A percentile compares a stretch with the other conserved stretches of the same genome.
Evolutionary conservation across 352 stramenopile species (phyloP).

Genomic region (Synura sp.): DNA sequence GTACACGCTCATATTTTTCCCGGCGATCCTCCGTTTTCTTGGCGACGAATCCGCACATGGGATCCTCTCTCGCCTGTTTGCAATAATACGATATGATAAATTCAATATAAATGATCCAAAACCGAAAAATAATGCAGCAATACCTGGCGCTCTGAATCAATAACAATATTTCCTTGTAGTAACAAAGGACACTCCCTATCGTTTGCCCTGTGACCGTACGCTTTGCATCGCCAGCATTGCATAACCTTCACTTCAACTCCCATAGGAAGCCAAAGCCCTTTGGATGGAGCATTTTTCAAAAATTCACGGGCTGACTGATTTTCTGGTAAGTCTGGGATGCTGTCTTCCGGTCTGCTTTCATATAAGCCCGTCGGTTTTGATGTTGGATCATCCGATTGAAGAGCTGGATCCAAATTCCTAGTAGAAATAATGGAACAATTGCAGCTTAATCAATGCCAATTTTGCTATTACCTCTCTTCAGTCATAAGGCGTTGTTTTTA

Average conservation of each 20-base stretch:
- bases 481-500: no score
- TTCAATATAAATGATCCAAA: not conserved
- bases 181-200: conserved; percentile 45
- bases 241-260: conserved; percentile 48
- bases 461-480: no score
- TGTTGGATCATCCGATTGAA: no score
- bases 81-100: not conserved
- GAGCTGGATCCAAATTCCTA: no score
- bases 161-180: conserved; percentile 35
- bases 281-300: conserved; percentile 43
- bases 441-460: no score
- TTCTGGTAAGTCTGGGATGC: conserved; percentile 46
- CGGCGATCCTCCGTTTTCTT: not conserved
- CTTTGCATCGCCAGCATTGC: conserved; percentile 47
- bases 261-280: conserved; percentile 46
- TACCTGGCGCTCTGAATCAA: conserved; percentile 43
- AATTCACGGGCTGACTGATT: conserved; percentile 44
- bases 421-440: no score
- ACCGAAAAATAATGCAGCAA: no score
- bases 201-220: conserved; percentile 45
- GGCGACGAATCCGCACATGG: conserved; percentile 38
- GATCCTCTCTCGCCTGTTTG: conserved; percentile 42
- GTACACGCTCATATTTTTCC: not conserved
- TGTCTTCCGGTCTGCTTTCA: conserved; percentile 43
- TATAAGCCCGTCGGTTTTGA: no score